Evolutionary conservation across 1,284 basidiomycete genomes (phyloP).

Genomic region (Pseudozyma pruni): DNA sequence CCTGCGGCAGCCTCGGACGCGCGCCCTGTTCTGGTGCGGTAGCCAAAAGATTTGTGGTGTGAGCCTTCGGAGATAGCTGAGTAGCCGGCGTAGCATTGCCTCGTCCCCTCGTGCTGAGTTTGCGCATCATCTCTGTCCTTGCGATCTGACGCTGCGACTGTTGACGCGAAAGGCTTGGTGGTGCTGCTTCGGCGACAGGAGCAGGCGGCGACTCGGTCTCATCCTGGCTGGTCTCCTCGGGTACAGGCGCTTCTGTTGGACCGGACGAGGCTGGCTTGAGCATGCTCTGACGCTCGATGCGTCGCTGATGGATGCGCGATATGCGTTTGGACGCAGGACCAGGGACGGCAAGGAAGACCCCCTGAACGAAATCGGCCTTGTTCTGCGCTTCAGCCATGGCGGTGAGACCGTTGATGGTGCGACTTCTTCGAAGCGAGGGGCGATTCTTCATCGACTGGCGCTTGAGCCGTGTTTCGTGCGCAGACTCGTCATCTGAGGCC

Average conservation of each 20-base stretch:
- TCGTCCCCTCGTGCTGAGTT: constrained; percentile 50
- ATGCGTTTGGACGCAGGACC: constrained; percentile 45
- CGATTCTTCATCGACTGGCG: constrained; percentile 38
- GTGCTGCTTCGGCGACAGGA: constrained; percentile 1
- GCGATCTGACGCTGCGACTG: constrained; percentile 55
- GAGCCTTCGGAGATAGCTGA: constrained; percentile 2
- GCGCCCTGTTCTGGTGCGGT: not conserved
- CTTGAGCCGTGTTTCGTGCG: constrained; percentile 24
- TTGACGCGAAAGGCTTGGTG: constrained; percentile 31
- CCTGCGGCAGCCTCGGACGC: constrained; percentile 16
- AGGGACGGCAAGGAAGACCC: constrained; percentile 43
- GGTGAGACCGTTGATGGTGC: constrained; percentile 57
- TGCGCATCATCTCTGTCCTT: constrained; percentile 57
- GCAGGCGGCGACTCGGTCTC: constrained; percentile 2
- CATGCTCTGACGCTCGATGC: constrained; percentile 39
- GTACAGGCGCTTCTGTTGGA: constrained; percentile 9
- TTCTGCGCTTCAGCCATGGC: constrained; percentile 55
- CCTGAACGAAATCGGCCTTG: constrained; percentile 55
- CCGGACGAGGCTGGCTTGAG: constrained; percentile 7
- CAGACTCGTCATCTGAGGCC: constrained; percentile 43
- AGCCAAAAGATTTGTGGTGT: not conserved
- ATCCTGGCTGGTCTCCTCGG: not conserved
- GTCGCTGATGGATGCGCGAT: constrained; percentile 42
- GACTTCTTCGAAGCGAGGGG: constrained; percentile 35
- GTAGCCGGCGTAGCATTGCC: constrained; percentile 6